Evolutionary conservation across 2,329 filamentous ascomycete species (phyloP), one percentile per base, ranked within the genome.

Genomic region (Colletotrichum orchidophilum): DNA sequence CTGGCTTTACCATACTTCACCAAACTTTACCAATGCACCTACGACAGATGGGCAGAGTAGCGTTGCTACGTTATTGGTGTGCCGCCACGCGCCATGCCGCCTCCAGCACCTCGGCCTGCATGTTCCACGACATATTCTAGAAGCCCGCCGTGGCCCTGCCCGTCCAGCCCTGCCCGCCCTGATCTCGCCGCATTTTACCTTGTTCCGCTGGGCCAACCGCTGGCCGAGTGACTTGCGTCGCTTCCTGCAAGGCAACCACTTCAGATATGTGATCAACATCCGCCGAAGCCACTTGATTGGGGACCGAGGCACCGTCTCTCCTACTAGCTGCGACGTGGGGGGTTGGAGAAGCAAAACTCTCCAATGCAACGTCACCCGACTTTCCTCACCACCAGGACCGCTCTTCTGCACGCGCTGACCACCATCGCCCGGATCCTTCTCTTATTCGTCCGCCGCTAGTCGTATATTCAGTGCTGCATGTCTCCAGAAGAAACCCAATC

Each of bases 41-140:
- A n/a, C n/a, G n/a, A 63, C 35, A 33, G 58, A 63, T 50, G n/a
- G 5, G 9, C 46, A 60, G 50, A 55, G 62, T 54, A 54, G 35
- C 49, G 60, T 39, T 70, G 62, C 35, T 55, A n/a, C 53, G 13
- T 13, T 33, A 49, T 63, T 50, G 18, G 35, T 39, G 39, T 58
- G 39, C 59, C 3, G 13, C 42, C 58, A 5, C 35, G 27, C 50
- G 13, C 21, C 7, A 8, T 11, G 21, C 29, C 21, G 2, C 21
- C 35, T 59, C 24, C 35, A 39, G 3, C 11, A 24, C n/a, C 35
- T n/a, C 13, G 9, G 21, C 27, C 18, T 61, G 58, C 42, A 46
- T 53, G 26, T 70, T 70, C 66, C 18, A 66, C 62, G 15, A 53
- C 66, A 55, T 53, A 26, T 70, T 70, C 67, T 70, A 29, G 67